Base-by-base conservation (phyloP, 352 stramenopile species). In the Phytophthora foliorum region DNA sequence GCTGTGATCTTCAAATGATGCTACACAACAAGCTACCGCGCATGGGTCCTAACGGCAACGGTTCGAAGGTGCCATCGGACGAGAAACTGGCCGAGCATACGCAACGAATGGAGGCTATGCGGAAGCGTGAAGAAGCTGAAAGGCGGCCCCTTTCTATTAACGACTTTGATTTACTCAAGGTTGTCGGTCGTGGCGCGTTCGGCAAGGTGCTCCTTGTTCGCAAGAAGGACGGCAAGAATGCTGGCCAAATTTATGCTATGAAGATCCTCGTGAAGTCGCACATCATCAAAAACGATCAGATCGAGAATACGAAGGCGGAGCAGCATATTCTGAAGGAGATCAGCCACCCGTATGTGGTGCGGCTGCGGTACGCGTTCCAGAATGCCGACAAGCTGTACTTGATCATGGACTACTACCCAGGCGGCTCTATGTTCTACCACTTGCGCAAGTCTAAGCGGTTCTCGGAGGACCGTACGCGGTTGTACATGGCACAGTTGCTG, bases 81-180 rank as follows among this genome's bases (percentile, higher is more conserved):
- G 71, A 88, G 11, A 91, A 91, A 53, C 25, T 93, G 42, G 82
- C 81, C 4, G 85, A 91, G 41, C 80, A 90, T 44, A 74, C 76
- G 3, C 69, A 92, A 50, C 77, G 82, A 29, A 90, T 94, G 79
- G 84, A 94, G 49, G 84, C 81, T 0, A 95, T 95, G 88, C 86
- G 88, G 7, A 78, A 82, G 64, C 88, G 88, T 16, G 89, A 96
- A 69, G 84, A 94, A 57, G 84, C 86, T 2, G 86, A 92, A 65
- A 84, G 83, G 34, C 66, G 70, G 11, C 89, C 89, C 3, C 57
- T 98, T 32, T 77, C 66, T 36, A 98, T 98, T 60, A 86, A 95
- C 4, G 96, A 99, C 76, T 99, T 99, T 71, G 91, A 98, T 59
- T 63, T 99, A 32, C 79, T 99, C 22, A 98, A 98, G 67, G 94